These are phyloP conservation scores for Aspergillus steynii DNA, from an alignment of 495 filamentous ascomycete genomes.

Conservation along the genomic window DNA sequence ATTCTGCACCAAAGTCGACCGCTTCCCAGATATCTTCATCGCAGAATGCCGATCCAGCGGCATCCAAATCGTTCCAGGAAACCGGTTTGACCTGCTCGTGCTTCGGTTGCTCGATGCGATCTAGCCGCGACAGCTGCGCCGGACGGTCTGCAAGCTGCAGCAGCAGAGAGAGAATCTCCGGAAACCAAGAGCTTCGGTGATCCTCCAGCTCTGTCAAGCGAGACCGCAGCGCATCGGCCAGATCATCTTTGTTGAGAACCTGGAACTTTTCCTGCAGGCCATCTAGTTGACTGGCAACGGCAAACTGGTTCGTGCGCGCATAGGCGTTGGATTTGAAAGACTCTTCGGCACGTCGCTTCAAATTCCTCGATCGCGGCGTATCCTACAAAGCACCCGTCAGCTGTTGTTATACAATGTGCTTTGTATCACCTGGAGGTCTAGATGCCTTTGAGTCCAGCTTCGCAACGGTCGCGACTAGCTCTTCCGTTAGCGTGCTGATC, in stretches of 20 bases:
- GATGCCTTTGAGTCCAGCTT: conserved; percentile 34
- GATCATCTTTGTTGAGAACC: conserved; percentile 71
- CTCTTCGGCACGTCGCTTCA: conserved; percentile 32
- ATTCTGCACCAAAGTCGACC: conserved; percentile 68
- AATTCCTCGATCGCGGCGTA: conserved; percentile 23
- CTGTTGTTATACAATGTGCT: conserved; percentile 31
- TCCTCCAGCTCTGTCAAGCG: conserved; percentile 62
- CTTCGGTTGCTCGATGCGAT: conserved; percentile 56
- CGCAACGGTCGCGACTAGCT: conserved; percentile 35
- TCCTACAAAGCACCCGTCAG: conserved; percentile 44
- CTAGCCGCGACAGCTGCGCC: conserved; percentile 62
- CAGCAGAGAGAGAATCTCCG: conserved; percentile 78
- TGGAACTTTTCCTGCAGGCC: conserved; percentile 89
- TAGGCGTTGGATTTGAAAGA: conserved; percentile 55
- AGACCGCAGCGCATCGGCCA: conserved; percentile 72
- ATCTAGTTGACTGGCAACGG: conserved; percentile 67
- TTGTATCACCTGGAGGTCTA: background rate
- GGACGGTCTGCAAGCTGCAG: conserved; percentile 83
- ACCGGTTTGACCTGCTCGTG: conserved; percentile 48
- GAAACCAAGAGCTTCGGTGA: conserved; percentile 59
- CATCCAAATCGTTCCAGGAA: conserved; percentile 74
- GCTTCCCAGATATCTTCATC: conserved; percentile 76
- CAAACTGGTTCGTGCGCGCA: conserved; percentile 84
- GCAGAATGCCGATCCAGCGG: conserved; percentile 67
- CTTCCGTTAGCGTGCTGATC: conserved; percentile 35